Percentiles rank a stretch among this genome's conserved stretches.
These are phyloP conservation scores for Persicaria tinctoria DNA, from an alignment of 148 eudicot genomes.

Conservation along the genomic window DNA sequence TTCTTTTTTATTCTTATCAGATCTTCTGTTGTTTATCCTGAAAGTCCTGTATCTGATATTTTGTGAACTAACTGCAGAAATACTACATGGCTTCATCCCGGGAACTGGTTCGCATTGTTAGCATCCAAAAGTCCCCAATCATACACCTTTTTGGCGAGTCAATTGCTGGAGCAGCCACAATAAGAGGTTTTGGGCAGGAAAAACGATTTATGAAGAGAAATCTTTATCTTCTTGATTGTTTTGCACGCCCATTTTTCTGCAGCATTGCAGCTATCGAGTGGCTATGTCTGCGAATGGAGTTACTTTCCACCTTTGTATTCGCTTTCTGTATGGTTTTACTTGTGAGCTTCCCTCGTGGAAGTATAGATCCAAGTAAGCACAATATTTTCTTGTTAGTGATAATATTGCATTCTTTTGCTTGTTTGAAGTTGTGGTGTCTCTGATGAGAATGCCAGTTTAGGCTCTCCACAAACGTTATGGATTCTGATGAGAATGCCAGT, in stretches of 20 bases:
- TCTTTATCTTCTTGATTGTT: conserved; percentile 85
- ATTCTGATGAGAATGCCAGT: neutral
- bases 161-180: conserved; percentile 96
- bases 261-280: conserved; percentile 95
- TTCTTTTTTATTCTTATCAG: conserved; percentile 3
- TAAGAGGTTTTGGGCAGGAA: conserved; percentile 96
- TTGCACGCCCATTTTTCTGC: conserved; percentile 92
- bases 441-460: neutral
- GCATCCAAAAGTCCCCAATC: conserved; percentile 90
- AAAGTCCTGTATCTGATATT: neutral
- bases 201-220: conserved; percentile 88
- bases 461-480: neutral
- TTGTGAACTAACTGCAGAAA: conserved; percentile 44
- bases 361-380: conserved; percentile 85
- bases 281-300: conserved; percentile 94
- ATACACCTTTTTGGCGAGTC: conserved; percentile 91
- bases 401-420: neutral
- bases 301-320: conserved; percentile 82
- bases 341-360: conserved; percentile 67
- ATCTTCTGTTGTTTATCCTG: neutral
- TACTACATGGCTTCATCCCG: conserved; percentile 96
- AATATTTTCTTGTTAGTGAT: neutral
- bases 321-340: conserved; percentile 96
- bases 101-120: conserved; percentile 86
- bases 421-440: neutral